phyloP scores from a whole-genome alignment of 805 yeast genomes.

The Zygosaccharomyces bailii region DNA sequence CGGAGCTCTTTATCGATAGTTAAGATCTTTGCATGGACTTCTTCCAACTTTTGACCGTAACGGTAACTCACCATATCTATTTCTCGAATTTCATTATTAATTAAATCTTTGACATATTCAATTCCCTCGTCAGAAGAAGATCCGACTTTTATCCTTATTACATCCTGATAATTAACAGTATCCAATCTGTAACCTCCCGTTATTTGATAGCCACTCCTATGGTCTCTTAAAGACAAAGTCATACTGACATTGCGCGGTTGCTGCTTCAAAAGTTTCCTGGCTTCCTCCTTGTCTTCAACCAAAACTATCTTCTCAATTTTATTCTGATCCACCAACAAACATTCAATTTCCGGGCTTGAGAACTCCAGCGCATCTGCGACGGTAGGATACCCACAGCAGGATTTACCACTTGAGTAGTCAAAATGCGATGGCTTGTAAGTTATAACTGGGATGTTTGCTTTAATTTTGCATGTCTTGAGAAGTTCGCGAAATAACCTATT shows the following conservation, averaged over 20 bases:
- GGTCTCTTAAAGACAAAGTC: slow-evolving; percentile 43
- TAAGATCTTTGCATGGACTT: slow-evolving; percentile 10
- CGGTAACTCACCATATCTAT: slow-evolving; percentile 29
- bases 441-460: slow-evolving; percentile 49
- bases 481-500: slow-evolving; percentile 41
- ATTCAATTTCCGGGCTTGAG: slow-evolving; percentile 51
- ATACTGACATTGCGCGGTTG: slow-evolving; percentile 40
- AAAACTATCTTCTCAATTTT: slow-evolving; percentile 58
- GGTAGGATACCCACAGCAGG: slow-evolving; percentile 42
- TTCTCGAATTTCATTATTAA: slow-evolving; percentile 21
- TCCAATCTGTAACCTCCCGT: slow-evolving; percentile 49
- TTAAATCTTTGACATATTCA: slow-evolving; percentile 22
- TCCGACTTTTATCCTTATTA: slow-evolving; percentile 22
- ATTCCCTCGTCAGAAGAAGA: slow-evolving; percentile 22
- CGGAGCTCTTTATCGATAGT: slow-evolving; percentile 31
- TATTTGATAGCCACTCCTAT: slow-evolving; percentile 45
- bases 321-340: slow-evolving; percentile 59
- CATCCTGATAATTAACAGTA: slow-evolving; percentile 46
- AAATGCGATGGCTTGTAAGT: slow-evolving; percentile 38
- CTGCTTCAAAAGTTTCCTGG: slow-evolving; percentile 42
- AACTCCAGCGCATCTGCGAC: slow-evolving; percentile 61
- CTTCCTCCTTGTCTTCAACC: slow-evolving; percentile 48
- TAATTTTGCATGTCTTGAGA: slow-evolving; percentile 34
- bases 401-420: slow-evolving; percentile 46
- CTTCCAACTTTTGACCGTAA: slow-evolving; percentile 13